A percentile compares a stretch with the other conserved stretches of the same genome.
Conservation (phyloP, 331 rosid genomes). For the Prunus yedoensis region DNA sequence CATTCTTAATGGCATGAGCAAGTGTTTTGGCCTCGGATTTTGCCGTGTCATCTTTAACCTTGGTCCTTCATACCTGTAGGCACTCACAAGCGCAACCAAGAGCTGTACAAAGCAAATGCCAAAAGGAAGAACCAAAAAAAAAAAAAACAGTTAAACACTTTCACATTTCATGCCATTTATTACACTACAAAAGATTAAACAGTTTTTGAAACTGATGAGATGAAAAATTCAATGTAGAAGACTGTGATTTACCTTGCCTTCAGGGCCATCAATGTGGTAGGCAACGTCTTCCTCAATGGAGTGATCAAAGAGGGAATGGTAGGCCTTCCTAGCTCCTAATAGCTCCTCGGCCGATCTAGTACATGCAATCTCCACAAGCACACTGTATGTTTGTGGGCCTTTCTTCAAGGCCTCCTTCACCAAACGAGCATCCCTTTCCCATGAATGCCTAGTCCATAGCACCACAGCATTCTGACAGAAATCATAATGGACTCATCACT, state of each 20-base stretch:
- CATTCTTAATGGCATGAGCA: slow-evolving; percentile 49
- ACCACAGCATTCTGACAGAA: slow-evolving; percentile 67
- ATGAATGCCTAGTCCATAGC: slow-evolving; percentile 88
- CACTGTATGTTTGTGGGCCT: slow-evolving; percentile 47
- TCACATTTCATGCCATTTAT: background rate
- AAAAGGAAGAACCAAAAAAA: background rate
- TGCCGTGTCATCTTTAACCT: slow-evolving; percentile 57
- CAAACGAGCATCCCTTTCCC: slow-evolving; percentile 96
- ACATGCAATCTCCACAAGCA: slow-evolving; percentile 79
- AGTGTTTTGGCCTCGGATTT: slow-evolving; percentile 71
- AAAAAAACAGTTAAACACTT: background rate
- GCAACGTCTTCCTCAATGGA: slow-evolving; percentile 94
- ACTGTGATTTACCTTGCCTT: slow-evolving; percentile 53
- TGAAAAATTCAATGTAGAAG: background rate
- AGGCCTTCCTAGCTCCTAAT: slow-evolving; percentile 84
- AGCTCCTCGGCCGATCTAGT: slow-evolving; percentile 84
- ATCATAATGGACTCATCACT: background rate
- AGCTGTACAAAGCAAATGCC: slow-evolving; percentile 47
- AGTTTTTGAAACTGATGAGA: background rate
- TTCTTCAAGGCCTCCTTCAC: slow-evolving; percentile 66
- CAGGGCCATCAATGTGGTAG: slow-evolving; percentile 46
- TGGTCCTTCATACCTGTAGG: slow-evolving; percentile 89
- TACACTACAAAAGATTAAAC: background rate
- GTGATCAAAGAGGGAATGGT: slow-evolving; percentile 89
- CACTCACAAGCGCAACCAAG: slow-evolving; percentile 83